Evolutionary conservation across 345 rosid genomes (phyloP).

Genomic region (Camelina neglecta): DNA sequence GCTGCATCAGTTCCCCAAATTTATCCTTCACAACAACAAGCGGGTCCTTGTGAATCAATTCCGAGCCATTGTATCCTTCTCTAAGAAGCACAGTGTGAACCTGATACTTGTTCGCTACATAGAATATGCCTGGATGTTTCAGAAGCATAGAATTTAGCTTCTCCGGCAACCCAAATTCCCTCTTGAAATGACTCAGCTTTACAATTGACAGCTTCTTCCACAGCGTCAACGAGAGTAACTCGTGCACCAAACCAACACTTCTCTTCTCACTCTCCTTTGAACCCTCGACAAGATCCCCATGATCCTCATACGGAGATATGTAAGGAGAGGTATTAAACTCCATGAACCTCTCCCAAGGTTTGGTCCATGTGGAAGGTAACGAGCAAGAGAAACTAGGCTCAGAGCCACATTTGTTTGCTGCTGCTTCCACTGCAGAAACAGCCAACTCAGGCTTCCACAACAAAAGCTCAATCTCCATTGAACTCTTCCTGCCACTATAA

Average conservation of each 20-base stretch:
- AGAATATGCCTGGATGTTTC: constrained; percentile 84
- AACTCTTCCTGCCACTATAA: constrained; percentile 78
- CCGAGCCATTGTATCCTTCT: constrained; percentile 79
- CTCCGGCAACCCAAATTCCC: constrained; percentile 77
- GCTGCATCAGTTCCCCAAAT: constrained; percentile 89
- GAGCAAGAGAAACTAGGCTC: constrained; percentile 68
- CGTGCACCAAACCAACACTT: constrained; percentile 72
- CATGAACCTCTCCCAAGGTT: constrained; percentile 70
- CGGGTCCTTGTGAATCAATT: constrained; percentile 76
- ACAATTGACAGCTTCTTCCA: constrained; percentile 87
- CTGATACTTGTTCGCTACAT: constrained; percentile 83
- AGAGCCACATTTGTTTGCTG: constrained; percentile 53
- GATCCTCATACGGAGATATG: constrained; percentile 68
- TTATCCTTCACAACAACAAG: constrained; percentile 82
- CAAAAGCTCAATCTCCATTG: constrained; percentile 90
- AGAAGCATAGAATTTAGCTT: constrained; percentile 75
- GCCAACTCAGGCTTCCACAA: constrained; percentile 74
- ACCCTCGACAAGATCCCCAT: constrained; percentile 53
- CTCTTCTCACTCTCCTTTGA: constrained; percentile 84
- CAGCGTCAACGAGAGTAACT: constrained; percentile 72
- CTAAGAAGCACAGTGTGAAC: constrained; percentile 83
- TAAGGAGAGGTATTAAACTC: constrained; percentile 79
- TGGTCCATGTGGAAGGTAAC: constrained; percentile 77
- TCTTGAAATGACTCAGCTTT: constrained; percentile 82
- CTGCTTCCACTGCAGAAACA: constrained; percentile 73